Conservation (phyloP, 345 rosid genomes). For the Mallotus nudiflorus region DNA sequence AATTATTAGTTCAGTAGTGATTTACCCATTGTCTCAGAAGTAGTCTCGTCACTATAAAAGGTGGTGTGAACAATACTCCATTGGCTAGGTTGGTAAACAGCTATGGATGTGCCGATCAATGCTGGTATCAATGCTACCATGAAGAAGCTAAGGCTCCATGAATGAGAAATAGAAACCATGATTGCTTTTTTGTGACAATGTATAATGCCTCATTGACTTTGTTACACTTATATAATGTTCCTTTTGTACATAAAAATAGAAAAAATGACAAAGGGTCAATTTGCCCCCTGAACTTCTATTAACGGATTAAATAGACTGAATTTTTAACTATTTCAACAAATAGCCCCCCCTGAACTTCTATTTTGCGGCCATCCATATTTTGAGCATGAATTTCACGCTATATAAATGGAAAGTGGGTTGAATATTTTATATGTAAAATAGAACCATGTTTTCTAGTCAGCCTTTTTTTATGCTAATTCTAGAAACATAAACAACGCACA, state of each 20-base stretch:
- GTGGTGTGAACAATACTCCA: constrained; percentile 30
- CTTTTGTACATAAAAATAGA: not conserved
- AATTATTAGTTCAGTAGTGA: not conserved
- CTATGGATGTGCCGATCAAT: constrained; percentile 18
- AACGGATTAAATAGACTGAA: too few species aligned
- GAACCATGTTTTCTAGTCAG: too few species aligned
- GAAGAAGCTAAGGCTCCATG: constrained; percentile 45
- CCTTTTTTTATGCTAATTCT: too few species aligned
- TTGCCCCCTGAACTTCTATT: too few species aligned
- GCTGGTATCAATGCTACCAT: constrained; percentile 24
- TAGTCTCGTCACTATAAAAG: constrained; percentile 33
- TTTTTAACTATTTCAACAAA: too few species aligned
- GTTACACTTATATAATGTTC: constrained; percentile 10
- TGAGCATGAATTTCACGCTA: too few species aligned
- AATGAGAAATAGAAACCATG: constrained; percentile 31
- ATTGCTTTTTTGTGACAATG: not conserved
- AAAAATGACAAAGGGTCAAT: too few species aligned
- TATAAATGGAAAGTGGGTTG: too few species aligned
- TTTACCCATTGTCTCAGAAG: constrained; percentile 27
- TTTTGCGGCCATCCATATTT: too few species aligned
- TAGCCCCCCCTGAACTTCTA: too few species aligned
- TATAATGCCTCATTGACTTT: constrained; percentile 7
- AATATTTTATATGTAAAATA: too few species aligned
- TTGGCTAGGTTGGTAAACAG: constrained; percentile 43
- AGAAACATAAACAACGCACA: too few species aligned